phyloP scores from a whole-genome alignment of 2,329 filamentous ascomycete species.

The Penicillium brasilianum region DNA sequence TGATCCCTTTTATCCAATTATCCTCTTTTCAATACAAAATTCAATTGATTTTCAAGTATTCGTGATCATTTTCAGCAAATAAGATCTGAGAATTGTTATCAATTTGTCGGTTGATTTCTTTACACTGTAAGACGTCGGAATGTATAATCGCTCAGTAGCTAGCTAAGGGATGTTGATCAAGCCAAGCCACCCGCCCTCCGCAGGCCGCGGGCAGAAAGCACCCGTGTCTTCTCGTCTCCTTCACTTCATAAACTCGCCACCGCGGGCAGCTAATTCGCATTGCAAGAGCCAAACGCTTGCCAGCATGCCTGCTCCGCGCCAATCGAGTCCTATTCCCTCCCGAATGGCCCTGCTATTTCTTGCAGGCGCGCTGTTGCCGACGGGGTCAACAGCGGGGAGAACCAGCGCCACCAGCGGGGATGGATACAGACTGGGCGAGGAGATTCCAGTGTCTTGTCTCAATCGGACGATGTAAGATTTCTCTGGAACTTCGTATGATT shows the following conservation, averaged over 20 bases:
- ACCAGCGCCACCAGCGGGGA: conserved; percentile 25
- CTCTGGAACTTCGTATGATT: not conserved
- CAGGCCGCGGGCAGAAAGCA: conserved; percentile 22
- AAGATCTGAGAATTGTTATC: not conserved
- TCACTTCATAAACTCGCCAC: conserved; percentile 19
- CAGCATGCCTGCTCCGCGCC: conserved; percentile 16
- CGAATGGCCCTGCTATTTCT: conserved; percentile 24
- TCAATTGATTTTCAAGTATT: conserved; percentile 4
- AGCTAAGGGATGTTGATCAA: not conserved
- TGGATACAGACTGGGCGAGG: conserved; percentile 60
- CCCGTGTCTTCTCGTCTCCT: conserved; percentile 21
- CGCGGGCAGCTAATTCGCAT: conserved; percentile 14
- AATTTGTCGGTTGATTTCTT: not conserved
- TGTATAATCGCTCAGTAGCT: not conserved
- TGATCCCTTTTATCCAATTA: conserved; percentile 10
- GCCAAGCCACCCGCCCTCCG: conserved; percentile 15
- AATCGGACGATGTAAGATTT: conserved; percentile 71
- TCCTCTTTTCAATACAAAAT: conserved; percentile 13
- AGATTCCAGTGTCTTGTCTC: conserved; percentile 73
- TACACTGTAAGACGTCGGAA: not conserved
- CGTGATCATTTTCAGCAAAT: not conserved
- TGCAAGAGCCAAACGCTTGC: conserved; percentile 6
- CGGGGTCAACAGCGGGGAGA: conserved; percentile 32
- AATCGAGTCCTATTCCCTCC: conserved; percentile 15
- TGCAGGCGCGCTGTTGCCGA: conserved; percentile 27